Conservation (phyloP, 2,329 filamentous ascomycete genomes). For the Lasiodiplodia citricola region DNA sequence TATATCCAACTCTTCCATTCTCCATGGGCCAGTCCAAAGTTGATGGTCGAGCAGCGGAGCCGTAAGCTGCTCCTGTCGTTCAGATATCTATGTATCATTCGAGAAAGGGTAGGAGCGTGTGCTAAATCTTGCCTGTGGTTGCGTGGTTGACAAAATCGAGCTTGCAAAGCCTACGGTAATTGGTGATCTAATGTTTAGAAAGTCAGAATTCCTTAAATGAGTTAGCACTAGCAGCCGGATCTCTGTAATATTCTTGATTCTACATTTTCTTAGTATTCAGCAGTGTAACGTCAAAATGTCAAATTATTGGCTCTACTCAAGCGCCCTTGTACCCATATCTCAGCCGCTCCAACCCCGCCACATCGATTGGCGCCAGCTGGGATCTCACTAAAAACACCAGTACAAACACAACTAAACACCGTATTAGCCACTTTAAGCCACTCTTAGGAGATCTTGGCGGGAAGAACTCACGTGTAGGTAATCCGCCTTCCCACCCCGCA, state of each 20-base stretch:
- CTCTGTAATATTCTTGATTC: background rate
- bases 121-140: background rate
- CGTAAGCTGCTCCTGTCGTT: background rate
- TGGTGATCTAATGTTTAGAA: background rate
- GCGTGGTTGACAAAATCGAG: background rate
- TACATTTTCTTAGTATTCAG: background rate
- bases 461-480: conserved; percentile 39
- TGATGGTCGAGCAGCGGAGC: too few species aligned
- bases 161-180: background rate
- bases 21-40: too few species aligned
- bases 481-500: conserved; percentile 41
- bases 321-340: conserved; percentile 27
- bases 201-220: background rate
- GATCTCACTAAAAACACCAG: conserved; percentile 67
- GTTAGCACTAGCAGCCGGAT: background rate
- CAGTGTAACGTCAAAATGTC: background rate
- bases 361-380: conserved; percentile 71
- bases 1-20: too few species aligned
- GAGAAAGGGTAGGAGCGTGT: background rate
- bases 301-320: background rate
- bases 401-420: conserved; percentile 59
- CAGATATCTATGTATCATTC: background rate
- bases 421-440: background rate
- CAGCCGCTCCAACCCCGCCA: conserved; percentile 40
- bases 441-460: conserved; percentile 41